Conservation (phyloP, 2,329 filamentous ascomycete species). For the Aspergillus pseudoviridinutans region DNA sequence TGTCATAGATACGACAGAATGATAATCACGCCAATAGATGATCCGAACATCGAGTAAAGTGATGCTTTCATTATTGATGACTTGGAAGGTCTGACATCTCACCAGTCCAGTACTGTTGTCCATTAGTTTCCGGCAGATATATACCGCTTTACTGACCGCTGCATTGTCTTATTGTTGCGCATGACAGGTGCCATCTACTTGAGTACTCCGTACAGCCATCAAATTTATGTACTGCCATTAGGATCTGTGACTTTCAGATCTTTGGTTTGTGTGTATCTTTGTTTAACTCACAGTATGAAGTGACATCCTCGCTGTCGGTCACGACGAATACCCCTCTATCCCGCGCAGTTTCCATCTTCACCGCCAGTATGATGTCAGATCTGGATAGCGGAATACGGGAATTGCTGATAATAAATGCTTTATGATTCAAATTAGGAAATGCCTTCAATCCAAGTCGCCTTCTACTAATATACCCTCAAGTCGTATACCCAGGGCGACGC, state of each 20-base stretch:
- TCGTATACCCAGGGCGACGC: background rate
- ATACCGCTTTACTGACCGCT: background rate
- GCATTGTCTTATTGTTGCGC: background rate
- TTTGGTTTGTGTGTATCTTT: background rate
- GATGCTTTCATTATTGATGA: background rate
- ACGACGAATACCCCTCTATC: background rate
- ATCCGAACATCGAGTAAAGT: background rate
- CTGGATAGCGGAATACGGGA: background rate
- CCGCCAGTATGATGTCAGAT: slow-evolving; percentile 1
- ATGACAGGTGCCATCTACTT: background rate
- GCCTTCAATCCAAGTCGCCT: no score
- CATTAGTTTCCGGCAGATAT: background rate
- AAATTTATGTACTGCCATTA: background rate
- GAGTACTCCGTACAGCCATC: background rate
- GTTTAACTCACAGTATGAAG: background rate
- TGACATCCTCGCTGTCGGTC: background rate
- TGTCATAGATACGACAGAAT: background rate
- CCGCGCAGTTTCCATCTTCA: background rate
- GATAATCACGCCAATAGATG: background rate
- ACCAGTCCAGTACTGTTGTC: background rate
- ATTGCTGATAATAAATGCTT: background rate
- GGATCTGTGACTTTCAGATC: no score
- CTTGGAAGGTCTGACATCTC: background rate
- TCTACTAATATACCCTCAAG: background rate
- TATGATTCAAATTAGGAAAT: background rate